phyloP scores from a whole-genome alignment of 345 rosid species.

The Pseudoturritis turrita region DNA sequence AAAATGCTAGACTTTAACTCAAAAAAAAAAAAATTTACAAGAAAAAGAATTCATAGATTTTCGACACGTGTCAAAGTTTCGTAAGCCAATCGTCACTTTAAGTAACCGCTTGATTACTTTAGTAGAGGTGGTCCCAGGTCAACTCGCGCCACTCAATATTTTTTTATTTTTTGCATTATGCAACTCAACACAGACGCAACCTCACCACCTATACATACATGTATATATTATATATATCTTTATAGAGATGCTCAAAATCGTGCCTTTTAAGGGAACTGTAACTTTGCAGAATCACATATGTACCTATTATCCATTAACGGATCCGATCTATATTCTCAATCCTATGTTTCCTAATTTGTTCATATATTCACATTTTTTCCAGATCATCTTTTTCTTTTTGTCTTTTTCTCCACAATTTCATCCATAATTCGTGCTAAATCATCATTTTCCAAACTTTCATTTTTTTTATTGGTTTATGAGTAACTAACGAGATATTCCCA shows the following conservation, averaged over 20 bases:
- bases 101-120: conserved; percentile 18
- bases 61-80: not conserved
- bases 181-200: not conserved
- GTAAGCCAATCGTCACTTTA: conserved; percentile 21
- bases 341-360: conserved; percentile 3
- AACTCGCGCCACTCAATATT: conserved; percentile 15
- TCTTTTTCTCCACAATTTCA: conserved; percentile 3
- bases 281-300: conserved; percentile 14
- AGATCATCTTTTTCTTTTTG: conserved; percentile 9
- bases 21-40: no score
- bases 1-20: not conserved
- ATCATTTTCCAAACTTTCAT: not conserved
- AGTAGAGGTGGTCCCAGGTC: conserved; percentile 11
- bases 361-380: not conserved
- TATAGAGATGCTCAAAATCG: conserved; percentile 25
- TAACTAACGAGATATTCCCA: not conserved
- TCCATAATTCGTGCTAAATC: conserved; percentile 9
- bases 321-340: not conserved
- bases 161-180: not conserved
- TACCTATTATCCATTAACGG: not conserved
- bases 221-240: not conserved
- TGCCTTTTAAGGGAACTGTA: conserved; percentile 25
- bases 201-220: not conserved
- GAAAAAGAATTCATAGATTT: not conserved
- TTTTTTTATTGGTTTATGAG: not conserved